Percentiles rank a stretch among this genome's conserved stretches.
Evolutionary conservation across 176 grass and related monocot genomes (phyloP).

Genomic region (Eragrostis nindensis): DNA sequence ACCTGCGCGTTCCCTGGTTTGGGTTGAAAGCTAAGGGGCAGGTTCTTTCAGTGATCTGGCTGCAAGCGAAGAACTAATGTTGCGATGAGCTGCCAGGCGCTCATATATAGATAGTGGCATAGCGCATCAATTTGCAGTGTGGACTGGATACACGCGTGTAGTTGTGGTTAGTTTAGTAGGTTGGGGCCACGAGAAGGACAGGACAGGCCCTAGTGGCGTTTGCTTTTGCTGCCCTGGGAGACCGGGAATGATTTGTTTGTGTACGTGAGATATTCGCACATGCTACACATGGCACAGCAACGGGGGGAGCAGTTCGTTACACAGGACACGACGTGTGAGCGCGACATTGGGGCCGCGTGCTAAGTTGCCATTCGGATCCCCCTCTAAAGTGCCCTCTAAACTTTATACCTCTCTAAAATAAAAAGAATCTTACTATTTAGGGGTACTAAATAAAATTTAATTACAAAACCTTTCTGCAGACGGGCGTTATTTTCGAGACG

Average conservation of each 20-base stretch:
- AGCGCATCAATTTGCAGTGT: no score
- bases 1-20: no score
- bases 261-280: background rate
- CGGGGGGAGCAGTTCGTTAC: background rate
- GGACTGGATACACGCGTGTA: background rate
- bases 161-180: background rate
- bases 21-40: no score
- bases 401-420: no score
- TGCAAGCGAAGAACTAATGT: background rate
- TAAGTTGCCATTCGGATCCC: no score
- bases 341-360: background rate
- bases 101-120: slow-evolving; percentile 38
- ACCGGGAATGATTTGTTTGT: background rate
- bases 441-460: no score
- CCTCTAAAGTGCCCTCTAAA: no score
- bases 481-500: no score
- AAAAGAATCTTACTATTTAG: no score
- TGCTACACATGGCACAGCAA: slow-evolving; percentile 27
- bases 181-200: background rate
- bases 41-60: no score
- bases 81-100: background rate
- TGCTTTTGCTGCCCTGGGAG: background rate
- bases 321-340: background rate
- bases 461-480: no score
- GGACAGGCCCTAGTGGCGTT: background rate